These are phyloP conservation scores for Spergularia marina DNA, from an alignment of 148 eudicot genomes.

Conservation along the genomic window DNA sequence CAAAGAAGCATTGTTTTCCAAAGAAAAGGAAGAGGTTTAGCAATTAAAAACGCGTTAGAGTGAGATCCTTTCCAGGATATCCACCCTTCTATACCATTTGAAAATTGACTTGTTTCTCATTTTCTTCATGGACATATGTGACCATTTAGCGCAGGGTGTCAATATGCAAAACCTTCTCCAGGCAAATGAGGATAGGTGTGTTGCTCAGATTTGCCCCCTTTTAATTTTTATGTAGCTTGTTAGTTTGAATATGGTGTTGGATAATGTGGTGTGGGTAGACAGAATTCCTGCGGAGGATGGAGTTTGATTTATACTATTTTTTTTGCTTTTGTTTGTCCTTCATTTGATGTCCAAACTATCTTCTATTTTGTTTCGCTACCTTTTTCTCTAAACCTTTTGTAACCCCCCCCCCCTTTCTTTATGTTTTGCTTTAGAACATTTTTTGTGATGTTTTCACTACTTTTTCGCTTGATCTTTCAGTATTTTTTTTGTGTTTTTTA, in stretches of 20 bases:
- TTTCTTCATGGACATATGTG: neutral
- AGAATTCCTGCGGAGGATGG: no score
- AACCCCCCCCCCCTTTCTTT: no score
- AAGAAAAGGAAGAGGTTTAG: neutral
- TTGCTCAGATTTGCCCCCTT: constrained; percentile 7
- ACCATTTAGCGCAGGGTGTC: neutral
- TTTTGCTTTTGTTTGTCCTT: no score
- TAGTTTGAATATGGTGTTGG: neutral
- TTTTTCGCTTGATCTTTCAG: no score
- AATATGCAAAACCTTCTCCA: neutral
- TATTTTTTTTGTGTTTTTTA: no score
- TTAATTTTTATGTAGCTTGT: neutral
- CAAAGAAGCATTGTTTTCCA: neutral
- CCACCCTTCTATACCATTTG: neutral
- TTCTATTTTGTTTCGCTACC: no score
- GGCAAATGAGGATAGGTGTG: constrained; percentile 23
- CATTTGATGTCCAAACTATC: no score
- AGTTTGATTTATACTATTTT: no score
- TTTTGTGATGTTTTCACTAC: no score
- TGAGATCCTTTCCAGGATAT: neutral
- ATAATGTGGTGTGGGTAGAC: no score
- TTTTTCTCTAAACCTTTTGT: no score
- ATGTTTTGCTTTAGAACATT: no score
- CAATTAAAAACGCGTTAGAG: neutral
- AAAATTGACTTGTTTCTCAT: neutral